A percentile compares a stretch with the other conserved stretches of the same genome.
Evolutionary conservation across 2,329 filamentous ascomycete genomes (phyloP).

Genomic region (Bipolaris oryzae): DNA sequence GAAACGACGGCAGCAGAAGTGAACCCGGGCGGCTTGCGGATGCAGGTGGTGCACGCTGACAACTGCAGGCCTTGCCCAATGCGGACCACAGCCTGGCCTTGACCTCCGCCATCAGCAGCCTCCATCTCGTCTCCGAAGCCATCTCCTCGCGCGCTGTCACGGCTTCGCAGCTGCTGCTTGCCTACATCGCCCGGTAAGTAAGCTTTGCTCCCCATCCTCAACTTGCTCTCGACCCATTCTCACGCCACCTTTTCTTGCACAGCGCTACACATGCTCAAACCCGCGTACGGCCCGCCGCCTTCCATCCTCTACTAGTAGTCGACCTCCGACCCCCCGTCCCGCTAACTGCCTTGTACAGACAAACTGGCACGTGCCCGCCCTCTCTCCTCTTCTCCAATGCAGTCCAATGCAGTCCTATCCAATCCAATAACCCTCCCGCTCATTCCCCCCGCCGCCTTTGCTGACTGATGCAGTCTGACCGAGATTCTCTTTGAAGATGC

Average conservation of each 20-base stretch:
- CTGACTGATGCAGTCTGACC: conserved; percentile 49
- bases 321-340: conserved; percentile 1
- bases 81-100: conserved; percentile 5
- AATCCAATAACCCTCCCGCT: too few species aligned
- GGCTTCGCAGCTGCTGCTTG: conserved; percentile 34
- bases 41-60: conserved; percentile 13
- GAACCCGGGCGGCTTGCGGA: neutral
- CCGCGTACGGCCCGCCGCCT: conserved; percentile 28
- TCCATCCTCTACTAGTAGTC: neutral
- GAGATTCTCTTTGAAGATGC: conserved; percentile 57
- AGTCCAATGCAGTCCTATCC: too few species aligned
- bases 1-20: conserved; percentile 12
- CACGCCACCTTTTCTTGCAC: conserved; percentile 36
- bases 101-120: conserved; percentile 22
- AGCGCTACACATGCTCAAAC: conserved; percentile 41
- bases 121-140: conserved; percentile 29
- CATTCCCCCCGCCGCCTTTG: neutral
- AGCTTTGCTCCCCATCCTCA: conserved; percentile 15
- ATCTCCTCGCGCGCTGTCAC: conserved; percentile 38
- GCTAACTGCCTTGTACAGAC: conserved; percentile 49
- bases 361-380: conserved; percentile 47
- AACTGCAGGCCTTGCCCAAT: conserved; percentile 20
- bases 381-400: neutral
- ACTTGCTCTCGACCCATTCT: conserved; percentile 36
- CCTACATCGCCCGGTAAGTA: conserved; percentile 40